Evolutionary conservation across 768 basidiomycete species (phyloP).

Genomic region (Coprinellus micaceus): DNA sequence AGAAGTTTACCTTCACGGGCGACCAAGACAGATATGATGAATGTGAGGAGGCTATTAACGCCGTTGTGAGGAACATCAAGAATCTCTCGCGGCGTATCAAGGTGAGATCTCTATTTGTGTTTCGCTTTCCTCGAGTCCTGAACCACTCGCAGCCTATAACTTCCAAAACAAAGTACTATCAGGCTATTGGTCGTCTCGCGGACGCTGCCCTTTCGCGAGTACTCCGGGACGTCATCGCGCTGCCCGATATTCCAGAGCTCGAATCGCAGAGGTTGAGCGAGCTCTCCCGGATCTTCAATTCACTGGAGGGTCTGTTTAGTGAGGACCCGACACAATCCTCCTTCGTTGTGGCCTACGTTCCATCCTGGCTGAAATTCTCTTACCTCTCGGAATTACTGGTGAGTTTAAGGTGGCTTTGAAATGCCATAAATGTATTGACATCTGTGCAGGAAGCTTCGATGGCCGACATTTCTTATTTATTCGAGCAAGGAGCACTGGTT

Average conservation of each 20-base stretch:
- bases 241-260: conserved; percentile 83
- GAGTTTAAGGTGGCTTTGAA: conserved; percentile 23
- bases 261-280: conserved; percentile 84
- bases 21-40: conserved; percentile 75
- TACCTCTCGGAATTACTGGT: conserved; percentile 92
- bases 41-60: conserved; percentile 66
- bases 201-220: conserved; percentile 66
- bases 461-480: conserved; percentile 87
- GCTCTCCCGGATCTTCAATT: conserved; percentile 72
- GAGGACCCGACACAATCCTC: conserved; percentile 64
- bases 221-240: conserved; percentile 65
- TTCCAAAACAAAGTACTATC: conserved; percentile 67
- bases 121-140: background rate
- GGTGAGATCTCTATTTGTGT: conserved; percentile 38
- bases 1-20: conserved; percentile 65
- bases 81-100: conserved; percentile 64
- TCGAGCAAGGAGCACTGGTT: conserved; percentile 84
- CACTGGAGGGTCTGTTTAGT: conserved; percentile 78
- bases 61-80: conserved; percentile 61
- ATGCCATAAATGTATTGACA: background rate
- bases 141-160: conserved; percentile 51
- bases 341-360: conserved; percentile 80
- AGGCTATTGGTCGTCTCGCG: conserved; percentile 65
- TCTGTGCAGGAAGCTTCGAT: conserved; percentile 83
- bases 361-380: conserved; percentile 91